A percentile compares a stretch with the other conserved stretches of the same genome.
Evolutionary conservation across 495 filamentous ascomycete species (phyloP).

Genomic region (Glutinoglossum americanum): DNA sequence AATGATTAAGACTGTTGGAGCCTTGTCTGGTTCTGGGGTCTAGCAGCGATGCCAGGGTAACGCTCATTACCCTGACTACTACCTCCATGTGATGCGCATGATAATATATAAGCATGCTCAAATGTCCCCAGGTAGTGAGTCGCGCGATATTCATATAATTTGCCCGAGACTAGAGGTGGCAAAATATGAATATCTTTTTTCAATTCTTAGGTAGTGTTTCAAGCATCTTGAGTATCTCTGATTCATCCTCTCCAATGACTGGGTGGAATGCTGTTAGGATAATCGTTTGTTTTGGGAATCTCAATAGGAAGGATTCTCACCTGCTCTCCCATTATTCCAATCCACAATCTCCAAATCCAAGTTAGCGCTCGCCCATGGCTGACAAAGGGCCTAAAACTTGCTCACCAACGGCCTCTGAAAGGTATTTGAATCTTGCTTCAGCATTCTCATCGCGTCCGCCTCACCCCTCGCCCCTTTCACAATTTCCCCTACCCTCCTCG

Average conservation of each 20-base stretch:
- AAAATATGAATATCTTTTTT: neutral
- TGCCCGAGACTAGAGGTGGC: too few relatives aligned
- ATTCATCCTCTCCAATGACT: constrained; percentile 53
- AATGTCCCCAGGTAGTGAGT: neutral
- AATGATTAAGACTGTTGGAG: too few relatives aligned
- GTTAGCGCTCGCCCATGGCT: neutral
- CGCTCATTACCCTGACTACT: neutral
- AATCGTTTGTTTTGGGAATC: neutral
- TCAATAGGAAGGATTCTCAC: constrained; percentile 13
- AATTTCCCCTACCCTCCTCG: constrained; percentile 31
- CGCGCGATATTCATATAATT: neutral
- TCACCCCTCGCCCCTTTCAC: constrained; percentile 48
- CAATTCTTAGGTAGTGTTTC: constrained; percentile 28
- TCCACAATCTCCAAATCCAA: constrained; percentile 45
- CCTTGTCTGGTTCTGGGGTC: too few relatives aligned
- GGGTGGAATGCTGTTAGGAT: neutral
- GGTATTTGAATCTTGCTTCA: constrained; percentile 29
- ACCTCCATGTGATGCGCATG: neutral
- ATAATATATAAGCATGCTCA: neutral
- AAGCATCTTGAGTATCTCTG: constrained; percentile 66
- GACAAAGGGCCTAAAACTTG: constrained; percentile 4
- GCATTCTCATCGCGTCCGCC: constrained; percentile 54
- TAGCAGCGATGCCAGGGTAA: too few relatives aligned
- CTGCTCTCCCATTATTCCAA: constrained; percentile 74
- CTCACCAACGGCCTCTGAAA: constrained; percentile 56